Evolutionary conservation across 495 filamentous ascomycete species (phyloP), one percentile per base, ranked within the genome.

Genomic region (Trichoderma parareesei): DNA sequence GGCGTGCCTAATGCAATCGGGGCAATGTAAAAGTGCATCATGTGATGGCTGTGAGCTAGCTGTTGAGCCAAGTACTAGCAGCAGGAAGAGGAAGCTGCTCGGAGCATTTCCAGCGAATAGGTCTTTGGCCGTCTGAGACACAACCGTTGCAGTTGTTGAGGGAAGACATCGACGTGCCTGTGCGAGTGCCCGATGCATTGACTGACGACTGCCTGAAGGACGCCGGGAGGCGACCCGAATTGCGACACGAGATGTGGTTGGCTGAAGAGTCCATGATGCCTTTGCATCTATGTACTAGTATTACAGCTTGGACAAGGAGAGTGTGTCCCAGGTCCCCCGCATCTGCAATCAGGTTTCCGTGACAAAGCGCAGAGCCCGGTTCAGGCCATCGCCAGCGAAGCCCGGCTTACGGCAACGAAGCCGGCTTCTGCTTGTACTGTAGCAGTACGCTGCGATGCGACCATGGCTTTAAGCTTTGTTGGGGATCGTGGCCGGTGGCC

Each of bases 51-150:
- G 27, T 18, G 18, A 35, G 53, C 53, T 37, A 57, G 53, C 53
- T 10, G 20, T 27, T 55, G 48, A 3, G 48, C 48, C 48, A n/a
- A 55, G 48, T 55, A n/a, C n/a, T n/a, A 18, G n/a, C 48, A 55
- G 18, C 3, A 27, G 27, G 27, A 27, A 27, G 27, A 27, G 27
- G 27, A 27, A 27, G 8, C 20, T 57, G 53, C 9, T 57, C 53
- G 53, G 53, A 57, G 53, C 33, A 35, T 37, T 57, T 57, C 2
- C 53, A 35, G 27, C 53, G 53, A 57, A 57, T 57, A 57, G 53
- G 3, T 57, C 6, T 37, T 4, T 57, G 20, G 14, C 53, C 27
- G 46, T 55, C 7, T 64, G 38, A 64, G 48, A 66, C 65, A 44
- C 38, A 44, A 3, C 53, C 20, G n/a, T 20, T 4, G 27, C 16